Conservation (phyloP, 164 flowering plant species). For the Vitis cinerea region DNA sequence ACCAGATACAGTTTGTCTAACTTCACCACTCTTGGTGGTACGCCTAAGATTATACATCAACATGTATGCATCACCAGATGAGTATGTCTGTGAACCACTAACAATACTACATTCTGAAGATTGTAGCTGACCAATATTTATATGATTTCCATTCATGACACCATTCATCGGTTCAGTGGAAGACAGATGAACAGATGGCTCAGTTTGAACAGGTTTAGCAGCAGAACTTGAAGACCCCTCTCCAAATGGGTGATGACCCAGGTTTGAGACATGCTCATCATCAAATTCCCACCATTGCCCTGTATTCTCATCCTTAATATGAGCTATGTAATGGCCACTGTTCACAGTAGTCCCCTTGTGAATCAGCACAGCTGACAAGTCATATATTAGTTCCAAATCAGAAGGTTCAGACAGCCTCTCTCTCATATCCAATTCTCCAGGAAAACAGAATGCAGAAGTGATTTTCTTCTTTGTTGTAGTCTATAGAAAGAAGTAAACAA, state of each 20-base stretch:
- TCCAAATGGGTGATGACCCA: conserved; percentile 86
- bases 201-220: conserved; percentile 34
- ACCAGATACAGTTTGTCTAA: conserved; percentile 1
- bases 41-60: conserved; percentile 70
- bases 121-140: conserved; percentile 18
- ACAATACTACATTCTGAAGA: conserved; percentile 27
- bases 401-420: conserved; percentile 56
- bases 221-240: conserved; percentile 51
- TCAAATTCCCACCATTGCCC: conserved; percentile 99
- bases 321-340: conserved; percentile 94
- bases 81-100: conserved; percentile 42
- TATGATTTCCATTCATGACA: conserved; percentile 35
- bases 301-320: conserved; percentile 76
- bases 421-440: conserved; percentile 72
- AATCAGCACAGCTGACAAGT: conserved; percentile 82
- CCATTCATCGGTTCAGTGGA: conserved; percentile 22
- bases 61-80: conserved; percentile 96
- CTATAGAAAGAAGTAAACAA: conserved; percentile 39
- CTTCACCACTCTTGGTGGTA: conserved; percentile 16
- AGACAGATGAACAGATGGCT: conserved; percentile 20
- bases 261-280: conserved; percentile 81
- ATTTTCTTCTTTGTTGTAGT: conserved; percentile 90
- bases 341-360: conserved; percentile 95
- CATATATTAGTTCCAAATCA: conserved; percentile 50
- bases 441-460: conserved; percentile 77